Percentiles rank a stretch among this genome's conserved stretches.
These are phyloP conservation scores for Cordyceps tenuipes DNA, from an alignment of 2,329 filamentous ascomycete species.

Conservation along the genomic window DNA sequence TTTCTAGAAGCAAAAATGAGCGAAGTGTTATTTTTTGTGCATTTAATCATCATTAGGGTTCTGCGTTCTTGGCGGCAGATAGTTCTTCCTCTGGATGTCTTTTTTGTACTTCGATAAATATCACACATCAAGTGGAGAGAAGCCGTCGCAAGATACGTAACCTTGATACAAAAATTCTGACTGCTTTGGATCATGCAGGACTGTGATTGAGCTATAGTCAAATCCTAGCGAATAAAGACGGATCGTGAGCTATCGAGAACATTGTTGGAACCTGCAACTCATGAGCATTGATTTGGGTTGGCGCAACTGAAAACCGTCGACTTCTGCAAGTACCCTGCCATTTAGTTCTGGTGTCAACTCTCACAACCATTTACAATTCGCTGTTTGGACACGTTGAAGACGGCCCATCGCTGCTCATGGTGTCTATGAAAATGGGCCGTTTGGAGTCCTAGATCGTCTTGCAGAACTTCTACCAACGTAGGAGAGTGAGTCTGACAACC, in stretches of 20 bases:
- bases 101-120: neutral
- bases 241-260: too few species aligned
- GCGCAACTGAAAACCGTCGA: neutral
- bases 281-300: too few species aligned
- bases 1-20: conserved; percentile 8
- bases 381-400: conserved; percentile 34
- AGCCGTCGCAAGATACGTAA: neutral
- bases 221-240: neutral
- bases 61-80: neutral
- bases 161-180: neutral
- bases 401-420: conserved; percentile 45
- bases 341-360: neutral
- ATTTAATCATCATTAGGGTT: neutral
- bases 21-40: conserved; percentile 3
- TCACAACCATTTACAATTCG: conserved; percentile 33
- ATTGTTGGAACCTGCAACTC: too few species aligned
- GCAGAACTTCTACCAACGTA: neutral
- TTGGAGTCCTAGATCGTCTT: conserved; percentile 17
- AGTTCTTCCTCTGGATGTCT: neutral
- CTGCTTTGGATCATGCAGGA: neutral
- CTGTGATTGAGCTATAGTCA: neutral
- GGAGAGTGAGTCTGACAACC: neutral
- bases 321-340: neutral
- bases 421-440: conserved; percentile 16
- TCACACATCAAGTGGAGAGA: neutral